Evolutionary conservation across 1,284 basidiomycete genomes (phyloP), one percentile per base, ranked within the genome.

Genomic region (Naganishia cerealis): DNA sequence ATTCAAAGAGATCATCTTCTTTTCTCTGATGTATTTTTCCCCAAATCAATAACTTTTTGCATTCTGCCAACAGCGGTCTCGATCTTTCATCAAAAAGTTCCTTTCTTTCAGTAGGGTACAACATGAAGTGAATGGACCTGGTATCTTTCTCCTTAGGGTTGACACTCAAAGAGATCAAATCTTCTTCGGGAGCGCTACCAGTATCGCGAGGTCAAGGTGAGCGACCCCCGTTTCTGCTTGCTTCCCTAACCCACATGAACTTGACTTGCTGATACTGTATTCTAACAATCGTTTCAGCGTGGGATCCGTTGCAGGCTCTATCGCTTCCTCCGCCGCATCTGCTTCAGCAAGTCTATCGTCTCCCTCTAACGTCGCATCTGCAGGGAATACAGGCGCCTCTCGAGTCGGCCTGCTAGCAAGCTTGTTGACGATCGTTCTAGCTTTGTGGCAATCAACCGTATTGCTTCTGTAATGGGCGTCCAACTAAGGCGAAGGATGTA

Each of bases 1-100:
- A n/a, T 96, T 96, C 73, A 95, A 84, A n/a, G 91, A 91, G 65
- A 98, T 81, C 66, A 87, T 92, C 78, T 91, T 88, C 75, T 87
- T 88, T 81, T 98, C 94, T 68, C 96, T 90, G 73, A 98, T 86
- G 72, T n/a, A n/a, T 89, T 89, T 72, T 96, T 87, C n/a, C 90
- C 90, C 71, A 99, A 83, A 71, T 98, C 94, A 72, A 99, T 97
- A 77, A 99, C 90, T 15, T 88, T 85, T 80, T 97, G 94, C 88
- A 99, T 92, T 33, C 94, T 88, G 81, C 90, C 87, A 57, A 99
- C 92, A 81, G 95, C 90, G 65, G 94, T 87, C 83, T 98, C 94
- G 73, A 99, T 96, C 75, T 89, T 89, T 85, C 87, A 80, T 99
- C 93, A 78, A 97, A 94, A 83, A 97, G 98, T 75, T 95, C 94